phyloP scores from a whole-genome alignment of 306 rosid genomes.

The Prunus persica region DNA sequence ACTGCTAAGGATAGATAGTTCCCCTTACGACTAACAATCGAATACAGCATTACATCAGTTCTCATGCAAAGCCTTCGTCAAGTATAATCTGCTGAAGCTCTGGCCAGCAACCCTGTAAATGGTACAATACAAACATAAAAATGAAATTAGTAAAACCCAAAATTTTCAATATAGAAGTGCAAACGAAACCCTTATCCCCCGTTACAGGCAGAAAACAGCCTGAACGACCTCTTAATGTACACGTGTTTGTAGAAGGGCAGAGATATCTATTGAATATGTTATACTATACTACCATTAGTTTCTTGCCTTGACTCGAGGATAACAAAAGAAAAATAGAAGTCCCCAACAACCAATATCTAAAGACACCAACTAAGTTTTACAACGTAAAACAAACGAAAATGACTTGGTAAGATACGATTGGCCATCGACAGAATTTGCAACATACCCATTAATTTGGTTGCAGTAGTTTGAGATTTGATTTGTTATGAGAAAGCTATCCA shows the following conservation, averaged over 20 bases:
- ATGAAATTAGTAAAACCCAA: neutral
- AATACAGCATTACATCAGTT: constrained; percentile 31
- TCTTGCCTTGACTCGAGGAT: too few relatives aligned
- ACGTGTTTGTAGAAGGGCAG: too few relatives aligned
- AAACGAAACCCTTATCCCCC: too few relatives aligned
- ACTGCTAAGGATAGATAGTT: neutral
- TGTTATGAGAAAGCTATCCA: constrained; percentile 93
- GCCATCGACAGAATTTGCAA: neutral
- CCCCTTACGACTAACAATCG: neutral
- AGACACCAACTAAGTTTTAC: too few relatives aligned
- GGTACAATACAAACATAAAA: neutral
- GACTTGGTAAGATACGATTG: neutral
- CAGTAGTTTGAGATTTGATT: constrained; percentile 92
- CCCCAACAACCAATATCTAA: too few relatives aligned
- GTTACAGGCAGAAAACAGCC: too few relatives aligned
- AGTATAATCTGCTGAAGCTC: constrained; percentile 75
- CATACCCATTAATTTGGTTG: constrained; percentile 97
- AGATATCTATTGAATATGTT: too few relatives aligned
- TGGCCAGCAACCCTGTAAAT: constrained; percentile 81
- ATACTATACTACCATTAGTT: too few relatives aligned
- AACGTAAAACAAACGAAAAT: too few relatives aligned
- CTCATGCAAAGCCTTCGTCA: constrained; percentile 81
- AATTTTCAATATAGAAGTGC: too few relatives aligned
- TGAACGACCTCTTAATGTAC: too few relatives aligned
- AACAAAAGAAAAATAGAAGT: too few relatives aligned